Evolutionary conservation across 371 early-diverging fungal genomes (phyloP).

Genomic region (Syncephalastrum sp.): DNA sequence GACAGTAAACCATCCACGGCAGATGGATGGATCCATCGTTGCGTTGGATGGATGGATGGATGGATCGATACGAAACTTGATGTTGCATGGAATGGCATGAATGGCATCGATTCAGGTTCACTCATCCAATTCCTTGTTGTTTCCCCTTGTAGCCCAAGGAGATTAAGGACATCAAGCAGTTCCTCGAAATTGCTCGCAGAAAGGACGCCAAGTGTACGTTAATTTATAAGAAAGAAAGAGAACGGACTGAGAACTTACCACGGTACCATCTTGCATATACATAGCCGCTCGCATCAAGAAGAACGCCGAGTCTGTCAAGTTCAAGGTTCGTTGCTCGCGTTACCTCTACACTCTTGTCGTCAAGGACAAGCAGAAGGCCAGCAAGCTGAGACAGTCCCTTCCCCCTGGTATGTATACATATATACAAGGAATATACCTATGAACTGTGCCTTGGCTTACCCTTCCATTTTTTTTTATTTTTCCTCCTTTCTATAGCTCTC

Average conservation of each 20-base stretch:
- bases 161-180: slow-evolving; percentile 96
- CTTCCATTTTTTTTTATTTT: background rate
- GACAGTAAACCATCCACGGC: no score
- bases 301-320: slow-evolving; percentile 93
- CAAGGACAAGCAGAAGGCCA: slow-evolving; percentile 95
- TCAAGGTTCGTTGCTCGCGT: slow-evolving; percentile 98
- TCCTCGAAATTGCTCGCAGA: slow-evolving; percentile 94
- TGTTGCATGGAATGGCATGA: no score
- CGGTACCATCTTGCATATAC: background rate
- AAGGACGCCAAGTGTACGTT: slow-evolving; percentile 88
- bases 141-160: slow-evolving; percentile 82
- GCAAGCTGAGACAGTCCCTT: slow-evolving; percentile 92
- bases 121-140: background rate
- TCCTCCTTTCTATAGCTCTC: slow-evolving; percentile 25
- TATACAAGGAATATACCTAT: background rate
- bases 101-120: no score
- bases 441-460: background rate
- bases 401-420: slow-evolving; percentile 69
- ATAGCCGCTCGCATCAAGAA: slow-evolving; percentile 95
- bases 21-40: no score
- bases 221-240: slow-evolving; percentile 9
- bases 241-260: no score
- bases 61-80: no score
- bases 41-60: no score
- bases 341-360: slow-evolving; percentile 98